A percentile compares a stretch with the other conserved stretches of the same genome.
Conservation (phyloP, 1,139 yeast genomes). For the Suhomyces wounanorum region DNA sequence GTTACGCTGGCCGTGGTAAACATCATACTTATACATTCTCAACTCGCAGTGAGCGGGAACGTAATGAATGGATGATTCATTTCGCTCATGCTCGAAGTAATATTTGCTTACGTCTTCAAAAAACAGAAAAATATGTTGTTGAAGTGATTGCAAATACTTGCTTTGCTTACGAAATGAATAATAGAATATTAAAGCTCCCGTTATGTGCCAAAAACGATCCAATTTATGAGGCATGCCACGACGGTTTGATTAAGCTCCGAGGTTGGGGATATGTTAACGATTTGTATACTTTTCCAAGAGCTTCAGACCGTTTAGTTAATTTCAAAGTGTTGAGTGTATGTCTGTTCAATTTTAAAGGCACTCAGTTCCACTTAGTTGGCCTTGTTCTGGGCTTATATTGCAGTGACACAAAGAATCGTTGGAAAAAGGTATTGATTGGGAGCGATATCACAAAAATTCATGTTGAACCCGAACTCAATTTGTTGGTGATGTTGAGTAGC, state of each 20-base stretch:
- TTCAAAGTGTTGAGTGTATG: slow-evolving; percentile 32
- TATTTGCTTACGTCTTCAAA: slow-evolving; percentile 46
- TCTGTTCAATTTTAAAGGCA: slow-evolving; percentile 29
- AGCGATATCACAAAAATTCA: slow-evolving; percentile 60
- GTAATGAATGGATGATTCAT: slow-evolving; percentile 60
- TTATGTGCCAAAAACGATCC: slow-evolving; percentile 66
- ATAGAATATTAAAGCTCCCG: slow-evolving; percentile 59
- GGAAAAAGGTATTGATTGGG: slow-evolving; percentile 64
- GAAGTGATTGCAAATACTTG: slow-evolving; percentile 57
- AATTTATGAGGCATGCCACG: slow-evolving; percentile 48
- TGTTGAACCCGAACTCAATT: slow-evolving; percentile 57
- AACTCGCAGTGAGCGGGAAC: slow-evolving; percentile 54
- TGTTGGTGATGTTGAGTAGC: slow-evolving; percentile 61
- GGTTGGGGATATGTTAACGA: slow-evolving; percentile 31
- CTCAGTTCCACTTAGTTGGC: slow-evolving; percentile 35
- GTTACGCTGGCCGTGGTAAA: slow-evolving; percentile 50
- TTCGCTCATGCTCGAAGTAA: slow-evolving; percentile 58
- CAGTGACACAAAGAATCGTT: slow-evolving; percentile 50
- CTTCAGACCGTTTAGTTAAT: slow-evolving; percentile 27
- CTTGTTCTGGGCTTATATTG: slow-evolving; percentile 46
- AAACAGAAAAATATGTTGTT: slow-evolving; percentile 57
- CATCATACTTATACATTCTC: slow-evolving; percentile 54
- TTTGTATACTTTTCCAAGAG: slow-evolving; percentile 26
- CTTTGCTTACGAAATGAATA: slow-evolving; percentile 64
- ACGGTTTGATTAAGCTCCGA: slow-evolving; percentile 25